Conservation (phyloP, 2,329 filamentous ascomycete species). For the Acephala macrosclerotiorum region DNA sequence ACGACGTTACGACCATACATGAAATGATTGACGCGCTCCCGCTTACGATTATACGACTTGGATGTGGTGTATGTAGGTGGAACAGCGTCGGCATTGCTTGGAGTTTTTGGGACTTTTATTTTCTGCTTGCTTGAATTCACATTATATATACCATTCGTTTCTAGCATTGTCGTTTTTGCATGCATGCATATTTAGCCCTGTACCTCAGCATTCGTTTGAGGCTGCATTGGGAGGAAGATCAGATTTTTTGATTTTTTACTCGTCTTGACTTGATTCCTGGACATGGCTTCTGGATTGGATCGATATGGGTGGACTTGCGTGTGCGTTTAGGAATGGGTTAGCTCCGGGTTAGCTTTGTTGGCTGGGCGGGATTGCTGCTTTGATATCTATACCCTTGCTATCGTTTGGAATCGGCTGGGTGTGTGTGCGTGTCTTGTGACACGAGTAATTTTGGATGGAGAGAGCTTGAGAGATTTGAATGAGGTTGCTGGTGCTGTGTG, state of each 20-base stretch:
- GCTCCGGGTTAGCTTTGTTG: slow-evolving; percentile 1
- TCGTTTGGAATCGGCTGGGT: slow-evolving; percentile 17
- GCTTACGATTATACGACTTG: slow-evolving; percentile 3
- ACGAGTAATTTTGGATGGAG: not conserved
- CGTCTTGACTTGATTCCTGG: not conserved
- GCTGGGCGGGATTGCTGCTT: slow-evolving; percentile 19
- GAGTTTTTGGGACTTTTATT: slow-evolving; percentile 18
- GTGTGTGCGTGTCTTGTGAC: not conserved
- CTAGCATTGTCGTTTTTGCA: slow-evolving; percentile 12
- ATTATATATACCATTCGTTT: slow-evolving; percentile 12
- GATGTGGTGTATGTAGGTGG: slow-evolving; percentile 5
- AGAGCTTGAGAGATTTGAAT: not conserved
- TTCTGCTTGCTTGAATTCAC: not conserved
- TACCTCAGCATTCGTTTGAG: slow-evolving; percentile 19
- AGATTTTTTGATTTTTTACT: not conserved
- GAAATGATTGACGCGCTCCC: slow-evolving; percentile 18
- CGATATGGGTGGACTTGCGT: slow-evolving; percentile 4
- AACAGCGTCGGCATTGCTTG: slow-evolving; percentile 11
- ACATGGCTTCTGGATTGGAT: not conserved
- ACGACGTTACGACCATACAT: slow-evolving; percentile 32
- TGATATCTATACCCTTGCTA: slow-evolving; percentile 27
- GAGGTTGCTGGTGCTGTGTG: not conserved
- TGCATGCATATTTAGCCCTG: slow-evolving; percentile 9
- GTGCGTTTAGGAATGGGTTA: not conserved
- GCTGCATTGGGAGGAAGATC: not conserved